Evolutionary conservation across 768 basidiomycete species (phyloP).

Genomic region (Candolleomyces efflorescens): DNA sequence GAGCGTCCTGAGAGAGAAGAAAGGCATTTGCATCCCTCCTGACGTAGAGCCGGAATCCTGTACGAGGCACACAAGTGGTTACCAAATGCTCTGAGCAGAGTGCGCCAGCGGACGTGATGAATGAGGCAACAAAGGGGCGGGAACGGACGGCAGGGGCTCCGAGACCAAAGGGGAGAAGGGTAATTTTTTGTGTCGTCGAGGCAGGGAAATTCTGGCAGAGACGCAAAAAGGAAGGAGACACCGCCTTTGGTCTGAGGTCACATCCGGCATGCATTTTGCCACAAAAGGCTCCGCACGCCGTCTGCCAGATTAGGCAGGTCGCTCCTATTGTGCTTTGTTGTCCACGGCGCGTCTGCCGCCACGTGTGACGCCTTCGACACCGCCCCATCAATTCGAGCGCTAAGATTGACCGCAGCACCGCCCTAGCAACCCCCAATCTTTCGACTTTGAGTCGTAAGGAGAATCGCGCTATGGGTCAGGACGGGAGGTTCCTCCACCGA

Average conservation of each 20-base stretch:
- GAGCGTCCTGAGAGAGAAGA: neutral
- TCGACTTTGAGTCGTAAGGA: neutral
- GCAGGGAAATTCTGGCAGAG: neutral
- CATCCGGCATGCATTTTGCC: neutral
- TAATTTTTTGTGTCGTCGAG: neutral
- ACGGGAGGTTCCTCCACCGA: conserved; percentile 5
- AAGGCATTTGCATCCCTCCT: neutral
- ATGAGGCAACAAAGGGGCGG: too few relatives aligned
- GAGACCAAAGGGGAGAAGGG: too few relatives aligned
- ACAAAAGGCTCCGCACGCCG: neutral
- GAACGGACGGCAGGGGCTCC: too few relatives aligned
- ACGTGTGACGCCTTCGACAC: neutral
- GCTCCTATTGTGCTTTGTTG: too few relatives aligned
- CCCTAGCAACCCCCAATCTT: neutral
- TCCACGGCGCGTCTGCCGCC: too few relatives aligned
- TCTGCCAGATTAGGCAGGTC: too few relatives aligned
- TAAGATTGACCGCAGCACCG: neutral
- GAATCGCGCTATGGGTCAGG: neutral
- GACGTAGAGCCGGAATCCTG: neutral
- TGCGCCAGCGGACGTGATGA: too few relatives aligned
- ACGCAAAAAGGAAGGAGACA: neutral
- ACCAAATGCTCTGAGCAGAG: too few relatives aligned
- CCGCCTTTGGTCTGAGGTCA: neutral
- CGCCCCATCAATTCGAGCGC: neutral
- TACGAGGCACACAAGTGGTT: neutral